phyloP scores from a whole-genome alignment of 192 early-diverging fungal species.

The Gamsiella multidivaricata region DNA sequence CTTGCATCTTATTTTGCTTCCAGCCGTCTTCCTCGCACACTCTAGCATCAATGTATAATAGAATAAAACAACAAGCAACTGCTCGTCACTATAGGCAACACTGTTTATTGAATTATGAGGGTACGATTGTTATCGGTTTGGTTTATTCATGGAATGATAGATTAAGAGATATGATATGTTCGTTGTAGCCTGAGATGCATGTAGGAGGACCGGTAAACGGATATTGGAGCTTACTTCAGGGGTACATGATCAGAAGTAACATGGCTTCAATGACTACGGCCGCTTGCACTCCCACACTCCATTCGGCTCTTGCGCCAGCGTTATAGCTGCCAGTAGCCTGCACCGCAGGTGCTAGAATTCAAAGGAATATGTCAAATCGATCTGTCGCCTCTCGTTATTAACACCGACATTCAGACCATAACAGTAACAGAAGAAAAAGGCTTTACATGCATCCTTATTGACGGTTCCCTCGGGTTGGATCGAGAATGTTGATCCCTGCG shows the following conservation, averaged over 20 bases:
- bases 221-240: no score
- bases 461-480: slow-evolving; percentile 29
- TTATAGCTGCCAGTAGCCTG: background rate
- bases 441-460: background rate
- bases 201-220: no score
- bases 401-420: background rate
- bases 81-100: no score
- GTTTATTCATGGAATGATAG: no score
- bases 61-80: no score
- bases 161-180: no score
- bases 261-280: background rate
- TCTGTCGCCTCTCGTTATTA: background rate
- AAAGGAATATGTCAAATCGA: background rate
- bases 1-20: no score
- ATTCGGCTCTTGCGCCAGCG: background rate
- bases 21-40: no score
- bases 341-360: background rate
- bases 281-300: background rate
- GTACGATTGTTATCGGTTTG: no score
- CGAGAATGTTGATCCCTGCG: slow-evolving; percentile 19
- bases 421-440: background rate
- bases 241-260: background rate
- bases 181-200: no score
- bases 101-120: no score
- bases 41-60: no score